Conservation (phyloP, 2,329 filamentous ascomycete genomes). For the Arachnopeziza araneosa region DNA sequence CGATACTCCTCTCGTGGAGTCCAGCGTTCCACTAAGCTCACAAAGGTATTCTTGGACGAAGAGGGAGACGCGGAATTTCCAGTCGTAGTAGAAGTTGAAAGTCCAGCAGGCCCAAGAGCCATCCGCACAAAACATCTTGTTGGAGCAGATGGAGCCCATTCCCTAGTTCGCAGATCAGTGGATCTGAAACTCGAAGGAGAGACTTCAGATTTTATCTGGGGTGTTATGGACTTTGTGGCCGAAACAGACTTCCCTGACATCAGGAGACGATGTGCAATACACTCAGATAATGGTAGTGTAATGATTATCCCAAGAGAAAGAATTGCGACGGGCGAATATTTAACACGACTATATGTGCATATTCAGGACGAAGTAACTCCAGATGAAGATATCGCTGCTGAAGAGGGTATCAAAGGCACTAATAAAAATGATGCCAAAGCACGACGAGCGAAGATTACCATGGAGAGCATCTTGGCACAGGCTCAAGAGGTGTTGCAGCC, state of each 20-base stretch:
- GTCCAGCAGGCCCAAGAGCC: conserved; percentile 46
- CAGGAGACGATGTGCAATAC: conserved; percentile 48
- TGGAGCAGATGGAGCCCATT: conserved; percentile 47
- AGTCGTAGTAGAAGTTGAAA: conserved; percentile 19
- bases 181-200: conserved; percentile 53
- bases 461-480: conserved; percentile 64
- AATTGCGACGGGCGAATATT: conserved; percentile 23
- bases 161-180: conserved; percentile 42
- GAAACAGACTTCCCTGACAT: conserved; percentile 50
- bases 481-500: conserved; percentile 47
- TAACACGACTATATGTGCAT: conserved; percentile 59
- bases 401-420: not conserved
- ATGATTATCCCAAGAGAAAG: conserved; percentile 58
- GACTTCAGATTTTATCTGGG: conserved; percentile 51
- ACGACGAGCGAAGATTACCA: conserved; percentile 35
- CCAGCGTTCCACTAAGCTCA: conserved; percentile 47
- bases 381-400: conserved; percentile 33
- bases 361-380: conserved; percentile 43
- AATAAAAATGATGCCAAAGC: conserved; percentile 26
- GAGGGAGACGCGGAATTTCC: conserved; percentile 34
- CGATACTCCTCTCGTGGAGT: conserved; percentile 38
- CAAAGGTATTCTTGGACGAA: conserved; percentile 36
- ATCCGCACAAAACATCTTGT: conserved; percentile 54
- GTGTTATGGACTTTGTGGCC: conserved; percentile 42
- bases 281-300: conserved; percentile 48